phyloP scores from a whole-genome alignment of 2,329 filamentous ascomycete species.

The Talaromyces sp. region DNA sequence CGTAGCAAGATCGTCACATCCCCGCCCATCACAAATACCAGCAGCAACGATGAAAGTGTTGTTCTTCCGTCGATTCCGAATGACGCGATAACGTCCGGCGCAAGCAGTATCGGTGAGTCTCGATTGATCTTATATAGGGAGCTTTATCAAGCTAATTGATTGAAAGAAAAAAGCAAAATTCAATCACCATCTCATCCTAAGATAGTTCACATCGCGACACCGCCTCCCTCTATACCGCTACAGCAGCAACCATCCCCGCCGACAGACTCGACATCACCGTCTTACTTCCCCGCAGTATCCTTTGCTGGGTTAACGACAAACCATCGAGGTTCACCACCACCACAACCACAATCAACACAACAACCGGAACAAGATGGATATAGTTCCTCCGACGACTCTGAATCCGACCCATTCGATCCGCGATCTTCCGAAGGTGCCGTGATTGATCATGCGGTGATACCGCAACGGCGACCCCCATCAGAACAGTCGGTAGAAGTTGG shows the following conservation, averaged over 20 bases:
- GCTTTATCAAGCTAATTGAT: not conserved
- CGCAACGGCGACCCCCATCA: not conserved
- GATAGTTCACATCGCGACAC: slow-evolving; percentile 39
- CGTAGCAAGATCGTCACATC: slow-evolving; percentile 35
- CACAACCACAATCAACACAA: not conserved
- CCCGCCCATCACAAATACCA: not conserved
- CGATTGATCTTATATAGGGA: not conserved
- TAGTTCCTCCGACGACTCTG: slow-evolving; percentile 34
- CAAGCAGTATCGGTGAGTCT: not conserved
- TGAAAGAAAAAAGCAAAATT: not conserved
- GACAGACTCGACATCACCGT: slow-evolving; percentile 16
- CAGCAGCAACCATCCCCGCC: slow-evolving; percentile 33
- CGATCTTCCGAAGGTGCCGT: slow-evolving; percentile 25
- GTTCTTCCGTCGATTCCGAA: slow-evolving; percentile 26
- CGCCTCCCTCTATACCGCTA: slow-evolving; percentile 34
- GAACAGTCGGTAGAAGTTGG: not conserved
- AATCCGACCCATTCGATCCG: slow-evolving; percentile 41
- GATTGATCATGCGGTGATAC: not conserved
- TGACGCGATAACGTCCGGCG: slow-evolving; percentile 21
- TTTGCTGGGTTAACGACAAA: slow-evolving; percentile 19
- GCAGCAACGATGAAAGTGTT: slow-evolving; percentile 28
- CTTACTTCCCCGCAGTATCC: slow-evolving; percentile 21
- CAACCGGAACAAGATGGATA: slow-evolving; percentile 18
- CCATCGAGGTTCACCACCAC: slow-evolving; percentile 23
- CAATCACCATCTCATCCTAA: slow-evolving; percentile 23